Percentiles rank a stretch among this genome's conserved stretches.
Evolutionary conservation across 805 yeast genomes (phyloP).

Genomic region (Maudiozyma bulderi): DNA sequence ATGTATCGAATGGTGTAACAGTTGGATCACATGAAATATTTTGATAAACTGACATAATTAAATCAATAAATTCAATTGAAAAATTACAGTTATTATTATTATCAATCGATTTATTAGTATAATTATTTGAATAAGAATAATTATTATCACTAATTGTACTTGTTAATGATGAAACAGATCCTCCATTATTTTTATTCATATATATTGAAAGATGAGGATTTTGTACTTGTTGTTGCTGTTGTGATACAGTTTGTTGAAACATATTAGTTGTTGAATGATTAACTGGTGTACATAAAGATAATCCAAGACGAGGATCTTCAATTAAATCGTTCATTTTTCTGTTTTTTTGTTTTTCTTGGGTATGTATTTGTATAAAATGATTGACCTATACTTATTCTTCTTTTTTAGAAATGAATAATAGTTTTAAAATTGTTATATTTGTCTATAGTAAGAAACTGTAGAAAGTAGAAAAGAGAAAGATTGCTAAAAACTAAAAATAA

Average conservation of each 20-base stretch:
- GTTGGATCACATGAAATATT: slow-evolving; percentile 46
- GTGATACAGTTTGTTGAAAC: background rate
- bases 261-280: background rate
- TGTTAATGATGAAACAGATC: slow-evolving; percentile 4
- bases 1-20: slow-evolving; percentile 56
- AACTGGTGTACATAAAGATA: background rate
- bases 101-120: background rate
- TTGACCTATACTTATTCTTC: no score
- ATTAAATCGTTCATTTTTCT: background rate
- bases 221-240: background rate
- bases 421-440: no score
- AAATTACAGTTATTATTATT: slow-evolving; percentile 6
- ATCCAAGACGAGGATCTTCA: background rate
- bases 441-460: no score
- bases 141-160: slow-evolving; percentile 1
- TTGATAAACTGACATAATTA: slow-evolving; percentile 40
- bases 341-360: background rate
- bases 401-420: no score
- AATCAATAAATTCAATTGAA: slow-evolving; percentile 35
- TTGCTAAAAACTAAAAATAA: no score
- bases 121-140: background rate
- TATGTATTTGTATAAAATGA: no score
- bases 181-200: background rate
- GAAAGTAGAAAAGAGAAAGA: no score
- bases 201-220: background rate